phyloP scores from a whole-genome alignment of 768 basidiomycete species.

The Boletus edulis region DNA sequence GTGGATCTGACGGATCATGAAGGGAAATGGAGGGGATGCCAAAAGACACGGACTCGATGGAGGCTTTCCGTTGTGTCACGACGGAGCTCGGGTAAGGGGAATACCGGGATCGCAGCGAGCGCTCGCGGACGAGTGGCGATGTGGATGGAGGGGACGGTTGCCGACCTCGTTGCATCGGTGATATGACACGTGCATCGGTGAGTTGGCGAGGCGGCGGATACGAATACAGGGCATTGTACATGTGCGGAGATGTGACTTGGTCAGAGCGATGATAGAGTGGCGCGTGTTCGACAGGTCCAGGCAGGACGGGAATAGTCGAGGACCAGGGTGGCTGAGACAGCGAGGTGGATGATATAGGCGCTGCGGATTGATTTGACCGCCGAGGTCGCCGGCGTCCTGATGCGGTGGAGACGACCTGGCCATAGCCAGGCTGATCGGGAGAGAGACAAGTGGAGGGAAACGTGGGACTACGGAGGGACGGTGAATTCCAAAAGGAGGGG shows the following conservation, averaged over 20 bases:
- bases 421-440: constrained; percentile 84
- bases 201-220: constrained; percentile 30
- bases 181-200: constrained; percentile 27
- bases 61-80: constrained; percentile 23
- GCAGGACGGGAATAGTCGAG: constrained; percentile 39
- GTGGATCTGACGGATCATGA: constrained; percentile 30
- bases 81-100: constrained; percentile 44
- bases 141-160: constrained; percentile 24
- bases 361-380: constrained; percentile 44
- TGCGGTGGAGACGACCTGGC: constrained; percentile 69
- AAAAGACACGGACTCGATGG: constrained; percentile 30
- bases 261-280: constrained; percentile 24
- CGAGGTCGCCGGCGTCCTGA: constrained; percentile 61
- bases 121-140: constrained; percentile 25
- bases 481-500: constrained; percentile 11
- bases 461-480: constrained; percentile 54
- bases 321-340: constrained; percentile 45
- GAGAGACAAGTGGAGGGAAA: constrained; percentile 83
- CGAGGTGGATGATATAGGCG: constrained; percentile 30
- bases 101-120: constrained; percentile 33
- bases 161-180: constrained; percentile 32
- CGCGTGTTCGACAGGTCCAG: constrained; percentile 24
- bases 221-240: constrained; percentile 27
- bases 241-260: constrained; percentile 24
- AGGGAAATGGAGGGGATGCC: constrained; percentile 36